Evolutionary conservation across 148 eudicot species (phyloP), one percentile per base, ranked within the genome.

Genomic region (Gaultheria prostrata): DNA sequence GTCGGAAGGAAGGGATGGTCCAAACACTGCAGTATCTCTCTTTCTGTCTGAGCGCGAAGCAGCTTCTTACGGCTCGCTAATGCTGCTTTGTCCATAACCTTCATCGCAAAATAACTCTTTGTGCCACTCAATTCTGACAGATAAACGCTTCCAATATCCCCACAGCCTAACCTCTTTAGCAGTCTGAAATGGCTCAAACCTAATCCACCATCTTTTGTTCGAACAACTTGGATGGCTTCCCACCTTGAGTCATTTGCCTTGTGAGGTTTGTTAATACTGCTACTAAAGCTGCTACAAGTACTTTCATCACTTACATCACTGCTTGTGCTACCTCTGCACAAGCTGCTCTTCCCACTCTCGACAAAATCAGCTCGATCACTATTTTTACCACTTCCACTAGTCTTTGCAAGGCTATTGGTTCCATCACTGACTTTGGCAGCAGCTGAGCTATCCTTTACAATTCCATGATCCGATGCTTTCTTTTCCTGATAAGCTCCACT

Each of bases 311-410:
- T 80, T 33, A 80, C 71, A 26, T 80, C 82, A 59, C 28, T 80
- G 72, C 82, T 65, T 39, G 82, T 80, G 82, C 82, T 80, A 43
- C 73, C 82, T 80, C 82, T 80, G 74, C 82, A 80, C 74, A 80
- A 18, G 49, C 82, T 80, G 65, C 82, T 80, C 74, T 80, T 80
- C 6, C 82, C 82, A 74, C 90, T 88, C 61, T 86, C 90, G 43
- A 86, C 86, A 81, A 88, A 88, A 50, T 88, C 92, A 39, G 82
- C 87, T 33, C 86, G 88, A 13, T 88, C 90, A 51, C 91, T 90
- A 56, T 85, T 88, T 88, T 88, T 88, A 1, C 89, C 88, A 84
- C 90, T 88, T 70, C 88, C 89, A 57, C 89, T 90, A 13, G 77
- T 74, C 77, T 74, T 74, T 39, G 50, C 77, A 45, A 74, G 51